Evolutionary conservation across 106 monocot genomes (phyloP).

Genomic region (Allium sativum): DNA sequence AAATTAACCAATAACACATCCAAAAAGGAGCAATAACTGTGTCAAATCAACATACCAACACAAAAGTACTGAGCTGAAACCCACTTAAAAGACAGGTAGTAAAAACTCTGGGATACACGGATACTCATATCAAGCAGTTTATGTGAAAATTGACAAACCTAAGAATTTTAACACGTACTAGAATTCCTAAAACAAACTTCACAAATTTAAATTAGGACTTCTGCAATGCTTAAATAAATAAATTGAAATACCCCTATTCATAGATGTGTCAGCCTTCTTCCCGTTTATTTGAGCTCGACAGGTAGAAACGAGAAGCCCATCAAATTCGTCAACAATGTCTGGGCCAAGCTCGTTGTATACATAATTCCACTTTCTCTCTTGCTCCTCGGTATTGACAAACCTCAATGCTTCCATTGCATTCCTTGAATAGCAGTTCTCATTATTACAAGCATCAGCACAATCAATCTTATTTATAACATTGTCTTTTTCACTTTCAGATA

Average conservation of each 20-base stretch:
- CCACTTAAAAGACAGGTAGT: too few species aligned
- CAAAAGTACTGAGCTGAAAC: too few species aligned
- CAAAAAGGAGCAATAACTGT: too few species aligned
- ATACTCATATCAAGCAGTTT: too few species aligned
- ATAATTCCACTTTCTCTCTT: conserved; percentile 32
- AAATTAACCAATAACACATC: too few species aligned
- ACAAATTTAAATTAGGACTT: too few species aligned
- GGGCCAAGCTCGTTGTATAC: conserved; percentile 22
- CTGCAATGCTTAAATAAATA: neutral
- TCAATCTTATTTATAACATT: neutral
- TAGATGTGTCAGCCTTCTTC: conserved; percentile 1
- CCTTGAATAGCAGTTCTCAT: conserved; percentile 26
- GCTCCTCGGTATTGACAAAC: conserved; percentile 15
- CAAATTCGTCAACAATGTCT: conserved; percentile 12
- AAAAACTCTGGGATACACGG: too few species aligned
- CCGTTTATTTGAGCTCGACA: conserved; percentile 5
- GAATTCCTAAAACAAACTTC: too few species aligned
- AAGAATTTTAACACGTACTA: too few species aligned
- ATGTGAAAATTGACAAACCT: too few species aligned
- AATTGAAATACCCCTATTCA: neutral
- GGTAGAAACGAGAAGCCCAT: conserved; percentile 10
- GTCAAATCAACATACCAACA: too few species aligned
- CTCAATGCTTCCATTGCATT: conserved; percentile 37
- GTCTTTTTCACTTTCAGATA: neutral
- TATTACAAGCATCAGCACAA: neutral